Evolutionary conservation across 2,329 filamentous ascomycete genomes (phyloP).

Genomic region (Talaromyces marneffei): DNA sequence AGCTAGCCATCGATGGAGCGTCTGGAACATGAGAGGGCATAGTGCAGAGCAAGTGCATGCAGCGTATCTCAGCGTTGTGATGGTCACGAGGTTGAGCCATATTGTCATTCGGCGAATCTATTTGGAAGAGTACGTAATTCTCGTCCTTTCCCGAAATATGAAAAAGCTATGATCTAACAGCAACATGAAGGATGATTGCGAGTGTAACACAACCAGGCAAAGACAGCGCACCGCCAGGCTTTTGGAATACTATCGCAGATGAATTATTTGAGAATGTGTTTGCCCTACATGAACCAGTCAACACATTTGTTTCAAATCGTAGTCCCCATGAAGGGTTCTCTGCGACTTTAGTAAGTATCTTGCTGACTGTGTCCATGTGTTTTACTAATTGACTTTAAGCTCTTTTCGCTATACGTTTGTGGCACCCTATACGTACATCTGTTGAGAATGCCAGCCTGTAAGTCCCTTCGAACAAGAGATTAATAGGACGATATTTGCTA

Average conservation of each 20-base stretch:
- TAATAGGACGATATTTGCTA: neutral
- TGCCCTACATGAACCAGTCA: neutral
- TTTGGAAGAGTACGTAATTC: neutral
- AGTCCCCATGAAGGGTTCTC: neutral
- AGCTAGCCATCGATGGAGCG: neutral
- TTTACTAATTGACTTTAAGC: neutral
- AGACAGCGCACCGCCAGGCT: neutral
- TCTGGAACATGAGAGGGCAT: constrained; percentile 4
- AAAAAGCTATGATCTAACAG: neutral
- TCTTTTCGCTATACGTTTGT: neutral
- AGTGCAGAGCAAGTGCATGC: constrained; percentile 3
- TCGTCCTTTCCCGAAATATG: too few relatives aligned
- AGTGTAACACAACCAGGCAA: neutral
- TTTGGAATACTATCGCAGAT: neutral
- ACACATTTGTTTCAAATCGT: neutral
- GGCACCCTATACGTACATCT: neutral
- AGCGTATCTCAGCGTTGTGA: constrained; percentile 3
- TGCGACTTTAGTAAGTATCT: neutral
- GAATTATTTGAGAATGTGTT: neutral
- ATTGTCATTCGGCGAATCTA: neutral
- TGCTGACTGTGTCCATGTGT: too few relatives aligned
- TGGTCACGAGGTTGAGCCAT: neutral
- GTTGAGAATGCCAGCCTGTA: neutral
- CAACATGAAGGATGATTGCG: neutral
- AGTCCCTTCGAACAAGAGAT: neutral